Conservation (phyloP, 371 early-diverging fungal genomes). For the Lichtheimia hyalospora region DNA sequence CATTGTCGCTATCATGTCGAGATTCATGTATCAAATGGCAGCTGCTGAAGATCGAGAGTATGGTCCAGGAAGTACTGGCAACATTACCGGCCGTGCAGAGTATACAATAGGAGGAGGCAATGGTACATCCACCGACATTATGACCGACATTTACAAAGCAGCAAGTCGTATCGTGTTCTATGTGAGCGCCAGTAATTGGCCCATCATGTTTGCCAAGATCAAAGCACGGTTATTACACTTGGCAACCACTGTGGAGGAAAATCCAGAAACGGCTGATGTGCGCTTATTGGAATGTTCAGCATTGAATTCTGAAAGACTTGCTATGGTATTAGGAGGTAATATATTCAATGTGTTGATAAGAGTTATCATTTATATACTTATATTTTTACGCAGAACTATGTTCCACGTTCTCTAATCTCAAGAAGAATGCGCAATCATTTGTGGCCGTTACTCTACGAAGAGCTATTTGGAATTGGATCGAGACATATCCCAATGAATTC, state of each 20-base stretch:
- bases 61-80: constrained; percentile 21
- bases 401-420: constrained; percentile 61
- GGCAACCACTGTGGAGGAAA: constrained; percentile 22
- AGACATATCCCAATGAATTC: constrained; percentile 73
- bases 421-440: constrained; percentile 65
- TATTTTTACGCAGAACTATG: constrained; percentile 51
- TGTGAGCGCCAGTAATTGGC: constrained; percentile 82
- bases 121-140: constrained; percentile 26
- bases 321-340: constrained; percentile 33
- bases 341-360: background rate
- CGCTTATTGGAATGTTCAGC: constrained; percentile 34
- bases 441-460: constrained; percentile 68
- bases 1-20: constrained; percentile 58
- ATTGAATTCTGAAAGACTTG: constrained; percentile 23
- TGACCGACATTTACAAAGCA: constrained; percentile 53
- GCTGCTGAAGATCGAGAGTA: constrained; percentile 46
- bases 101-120: constrained; percentile 1
- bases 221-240: constrained; percentile 25
- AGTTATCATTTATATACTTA: background rate
- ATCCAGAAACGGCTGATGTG: constrained; percentile 28
- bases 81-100: constrained; percentile 19
- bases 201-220: constrained; percentile 66
- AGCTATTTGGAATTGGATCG: constrained; percentile 91
- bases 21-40: constrained; percentile 57
- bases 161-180: constrained; percentile 76